Base-by-base conservation (phyloP, 2,329 filamentous ascomycete species). In the Aspergillus transmontanensis region DNA sequence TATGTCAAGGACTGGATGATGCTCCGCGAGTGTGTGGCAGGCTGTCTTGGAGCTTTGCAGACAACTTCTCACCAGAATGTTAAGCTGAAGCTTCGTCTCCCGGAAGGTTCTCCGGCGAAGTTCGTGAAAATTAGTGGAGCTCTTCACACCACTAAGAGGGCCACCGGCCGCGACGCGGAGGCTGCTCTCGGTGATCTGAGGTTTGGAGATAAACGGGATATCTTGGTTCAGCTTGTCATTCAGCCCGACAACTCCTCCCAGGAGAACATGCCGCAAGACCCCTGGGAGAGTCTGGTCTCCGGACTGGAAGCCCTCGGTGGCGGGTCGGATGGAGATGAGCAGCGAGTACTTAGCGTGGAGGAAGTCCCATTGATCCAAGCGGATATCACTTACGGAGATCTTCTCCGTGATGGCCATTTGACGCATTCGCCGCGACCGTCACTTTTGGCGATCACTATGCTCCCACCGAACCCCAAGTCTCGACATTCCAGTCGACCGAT, bases 1-100 rank as follows among this genome's bases (percentile, higher is more conserved):
- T 99, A 98, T 73, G 94, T 99, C 70, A 99, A 98, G 80, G 95
- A 99, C 78, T 99, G 95, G 95, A 98, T 98, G 94, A 99, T 98
- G 94, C 86, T 99, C 41, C 90, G 95, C 32, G 95, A 99, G 78
- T 98, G 95, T 76, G 85, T 97, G 51, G 95, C 94, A 28, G 95
- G 95, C 50, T 98, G 94, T 73, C 83, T 99, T 32, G 95, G 95
- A 54, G 89, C 93, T 16, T 86, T 98, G 75, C 95, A 99, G 78
- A 93, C 92, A 2, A 90, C 93, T 32, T 98, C 95, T n/a, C 95
- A 99, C 76, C 95, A 98, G 76, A 98, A 98, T 73, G 95, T 96
- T 62, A 97, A 96, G 82, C 85, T 99, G 60, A 97, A 96, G 82
- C 87, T 99, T 61, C 92, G 92, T 71, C 82, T 99, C 9, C 95